Percentiles rank a stretch among this genome's conserved stretches.
Conservation (phyloP, 192 early-diverging fungal species). For the Coemansia aciculifera region DNA sequence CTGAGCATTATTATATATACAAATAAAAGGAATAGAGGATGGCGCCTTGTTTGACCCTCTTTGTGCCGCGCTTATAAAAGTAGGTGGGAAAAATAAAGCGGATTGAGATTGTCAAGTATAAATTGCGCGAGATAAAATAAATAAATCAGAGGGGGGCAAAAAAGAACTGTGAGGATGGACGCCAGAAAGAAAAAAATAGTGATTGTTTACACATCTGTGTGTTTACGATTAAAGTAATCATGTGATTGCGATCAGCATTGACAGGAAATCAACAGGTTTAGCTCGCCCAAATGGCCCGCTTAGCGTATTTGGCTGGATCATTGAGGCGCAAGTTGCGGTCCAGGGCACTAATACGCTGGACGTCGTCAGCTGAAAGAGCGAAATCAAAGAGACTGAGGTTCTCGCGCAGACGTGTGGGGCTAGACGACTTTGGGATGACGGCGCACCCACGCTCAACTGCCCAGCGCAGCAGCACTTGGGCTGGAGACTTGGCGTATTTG, state of each 20-base stretch:
- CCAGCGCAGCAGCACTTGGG: conserved; percentile 75
- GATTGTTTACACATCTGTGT: not conserved
- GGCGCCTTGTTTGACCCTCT: not conserved
- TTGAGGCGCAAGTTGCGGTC: conserved; percentile 34
- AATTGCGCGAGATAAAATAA: not conserved
- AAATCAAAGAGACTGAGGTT: conserved; percentile 39
- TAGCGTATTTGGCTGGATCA: conserved; percentile 18
- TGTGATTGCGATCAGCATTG: not conserved
- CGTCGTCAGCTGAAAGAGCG: conserved; percentile 22
- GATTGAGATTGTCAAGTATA: not conserved
- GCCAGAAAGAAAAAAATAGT: not conserved
- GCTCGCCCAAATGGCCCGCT: not conserved
- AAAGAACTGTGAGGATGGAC: not conserved
- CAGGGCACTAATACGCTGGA: conserved; percentile 20
- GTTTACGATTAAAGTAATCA: not conserved
- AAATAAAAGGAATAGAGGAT: not conserved
- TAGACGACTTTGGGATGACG: conserved; percentile 79
- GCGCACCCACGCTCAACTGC: conserved; percentile 67
- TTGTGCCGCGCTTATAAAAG: not conserved
- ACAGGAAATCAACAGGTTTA: not conserved
- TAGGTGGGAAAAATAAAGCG: not conserved
- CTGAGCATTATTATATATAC: conserved; percentile 15
- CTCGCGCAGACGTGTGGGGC: conserved; percentile 57
- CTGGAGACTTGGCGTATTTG: conserved; percentile 59
- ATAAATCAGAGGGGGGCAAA: not conserved